Percentiles rank a stretch among this genome's conserved stretches.
Conservation (phyloP, 352 stramenopile species). For the Saprolegnia diclina region DNA sequence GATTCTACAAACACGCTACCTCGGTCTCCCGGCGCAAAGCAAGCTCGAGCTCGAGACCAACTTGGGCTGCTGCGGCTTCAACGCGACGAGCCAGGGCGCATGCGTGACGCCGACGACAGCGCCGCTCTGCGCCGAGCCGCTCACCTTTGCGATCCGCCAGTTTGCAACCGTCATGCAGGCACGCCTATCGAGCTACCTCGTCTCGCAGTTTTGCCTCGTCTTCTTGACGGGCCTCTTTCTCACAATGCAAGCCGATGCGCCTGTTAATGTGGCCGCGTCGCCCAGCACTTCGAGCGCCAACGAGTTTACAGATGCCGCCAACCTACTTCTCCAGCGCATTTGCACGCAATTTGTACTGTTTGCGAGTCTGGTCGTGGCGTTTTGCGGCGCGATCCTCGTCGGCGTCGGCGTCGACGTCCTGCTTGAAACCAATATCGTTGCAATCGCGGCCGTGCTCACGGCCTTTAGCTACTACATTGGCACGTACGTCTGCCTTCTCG, state of each 20-base stretch:
- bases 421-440: slow-evolving; percentile 62
- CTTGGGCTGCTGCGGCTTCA: slow-evolving; percentile 49
- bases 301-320: slow-evolving; percentile 15
- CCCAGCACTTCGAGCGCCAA: background rate
- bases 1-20: slow-evolving; percentile 36
- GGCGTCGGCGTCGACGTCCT: slow-evolving; percentile 48
- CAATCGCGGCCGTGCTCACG: slow-evolving; percentile 49
- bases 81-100: slow-evolving; percentile 29
- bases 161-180: slow-evolving; percentile 6
- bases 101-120: background rate
- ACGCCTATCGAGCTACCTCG: background rate
- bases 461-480: slow-evolving; percentile 51
- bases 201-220: slow-evolving; percentile 3
- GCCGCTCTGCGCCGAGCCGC: slow-evolving; percentile 7
- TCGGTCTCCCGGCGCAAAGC: slow-evolving; percentile 27
- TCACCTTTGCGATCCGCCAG: slow-evolving; percentile 9
- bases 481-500: slow-evolving; percentile 42
- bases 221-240: slow-evolving; percentile 16
- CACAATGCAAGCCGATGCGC: background rate
- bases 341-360: slow-evolving; percentile 19
- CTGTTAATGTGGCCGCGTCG: background rate
- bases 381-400: slow-evolving; percentile 32
- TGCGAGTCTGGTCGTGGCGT: slow-evolving; percentile 15
- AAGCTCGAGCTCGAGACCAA: slow-evolving; percentile 38
- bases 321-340: slow-evolving; percentile 5